Conservation (phyloP, 257 asterid species). For the Solanum medicagineum region DNA sequence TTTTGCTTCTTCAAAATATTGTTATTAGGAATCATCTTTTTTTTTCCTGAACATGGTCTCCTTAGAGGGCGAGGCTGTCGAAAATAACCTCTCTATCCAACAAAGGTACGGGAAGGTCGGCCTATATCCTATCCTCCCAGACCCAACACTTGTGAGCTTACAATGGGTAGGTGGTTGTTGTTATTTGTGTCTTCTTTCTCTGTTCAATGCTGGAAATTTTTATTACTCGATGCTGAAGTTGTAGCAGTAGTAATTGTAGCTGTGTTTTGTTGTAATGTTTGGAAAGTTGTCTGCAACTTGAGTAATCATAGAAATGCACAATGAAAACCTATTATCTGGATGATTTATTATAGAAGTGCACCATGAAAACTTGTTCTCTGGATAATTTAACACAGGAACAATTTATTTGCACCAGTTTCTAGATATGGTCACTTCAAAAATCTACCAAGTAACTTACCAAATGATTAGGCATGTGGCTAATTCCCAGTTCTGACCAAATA, state of each 20-base stretch:
- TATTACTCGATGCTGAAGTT: neutral
- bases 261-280: neutral
- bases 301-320: neutral
- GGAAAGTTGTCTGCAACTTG: neutral
- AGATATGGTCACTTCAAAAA: neutral
- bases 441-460: neutral
- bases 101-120: too few species aligned
- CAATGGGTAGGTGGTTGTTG: too few species aligned
- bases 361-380: neutral
- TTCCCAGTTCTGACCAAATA: neutral
- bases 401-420: neutral
- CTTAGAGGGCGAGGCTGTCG: too few species aligned
- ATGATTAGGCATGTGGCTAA: neutral
- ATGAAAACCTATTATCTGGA: neutral
- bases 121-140: too few species aligned
- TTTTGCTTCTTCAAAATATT: too few species aligned
- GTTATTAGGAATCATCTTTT: too few species aligned
- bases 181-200: too few species aligned
- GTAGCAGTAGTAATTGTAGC: neutral
- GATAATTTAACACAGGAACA: neutral
- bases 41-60: too few species aligned
- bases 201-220: too few species aligned
- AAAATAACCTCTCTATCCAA: too few species aligned
- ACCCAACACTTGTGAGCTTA: too few species aligned
- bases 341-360: neutral